A percentile compares a stretch with the other conserved stretches of the same genome.
Evolutionary conservation across 345 rosid species (phyloP).

Genomic region (Leavenworthia alabamica): DNA sequence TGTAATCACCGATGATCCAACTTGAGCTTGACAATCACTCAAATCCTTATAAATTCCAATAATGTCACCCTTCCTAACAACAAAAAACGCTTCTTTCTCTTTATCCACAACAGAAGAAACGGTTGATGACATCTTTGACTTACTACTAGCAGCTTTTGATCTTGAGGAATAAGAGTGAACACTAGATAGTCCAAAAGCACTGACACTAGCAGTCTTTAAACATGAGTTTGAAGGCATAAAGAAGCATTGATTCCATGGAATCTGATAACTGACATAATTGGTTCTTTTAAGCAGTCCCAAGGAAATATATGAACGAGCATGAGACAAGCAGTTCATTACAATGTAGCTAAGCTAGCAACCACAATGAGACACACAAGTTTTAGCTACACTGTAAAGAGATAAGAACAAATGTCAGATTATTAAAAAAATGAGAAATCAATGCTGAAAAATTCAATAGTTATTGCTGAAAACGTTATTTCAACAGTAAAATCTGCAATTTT

Average conservation of each 20-base stretch:
- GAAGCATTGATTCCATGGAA: slow-evolving; percentile 26
- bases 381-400: background rate
- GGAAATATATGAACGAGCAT: slow-evolving; percentile 44
- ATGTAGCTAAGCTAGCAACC: background rate
- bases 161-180: slow-evolving; percentile 46
- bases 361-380: background rate
- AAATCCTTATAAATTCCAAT: slow-evolving; percentile 69
- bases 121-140: slow-evolving; percentile 22
- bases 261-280: slow-evolving; percentile 25
- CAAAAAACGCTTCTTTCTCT: slow-evolving; percentile 64
- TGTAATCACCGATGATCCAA: slow-evolving; percentile 64
- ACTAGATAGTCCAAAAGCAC: slow-evolving; percentile 29
- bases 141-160: slow-evolving; percentile 26
- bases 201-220: slow-evolving; percentile 24
- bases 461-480: too few species aligned
- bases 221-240: slow-evolving; percentile 18
- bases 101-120: slow-evolving; percentile 31
- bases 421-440: background rate
- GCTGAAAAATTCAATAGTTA: background rate
- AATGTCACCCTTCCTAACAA: slow-evolving; percentile 81
- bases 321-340: slow-evolving; percentile 53
- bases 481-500: background rate
- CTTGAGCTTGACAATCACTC: slow-evolving; percentile 72
- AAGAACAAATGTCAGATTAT: background rate
- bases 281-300: slow-evolving; percentile 40